A percentile compares a stretch with the other conserved stretches of the same genome.
These are phyloP conservation scores for Chaetomium strumarium DNA, from an alignment of 2,329 filamentous ascomycete species.

Conservation along the genomic window DNA sequence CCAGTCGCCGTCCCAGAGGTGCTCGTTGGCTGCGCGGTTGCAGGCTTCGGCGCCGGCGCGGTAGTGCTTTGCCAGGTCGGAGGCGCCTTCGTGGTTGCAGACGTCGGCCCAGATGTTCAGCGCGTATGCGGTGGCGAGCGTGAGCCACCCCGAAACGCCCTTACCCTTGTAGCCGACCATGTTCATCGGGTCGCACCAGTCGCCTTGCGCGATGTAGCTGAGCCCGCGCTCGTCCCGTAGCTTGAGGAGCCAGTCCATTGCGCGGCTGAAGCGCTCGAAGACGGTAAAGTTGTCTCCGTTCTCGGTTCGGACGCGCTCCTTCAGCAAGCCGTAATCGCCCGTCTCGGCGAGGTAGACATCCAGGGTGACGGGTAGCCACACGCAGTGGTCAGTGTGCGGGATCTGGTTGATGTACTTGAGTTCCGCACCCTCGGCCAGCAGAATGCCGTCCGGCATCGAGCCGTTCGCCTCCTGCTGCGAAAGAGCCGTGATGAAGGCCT, in stretches of 20 bases:
- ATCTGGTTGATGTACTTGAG: constrained; percentile 57
- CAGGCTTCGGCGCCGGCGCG: constrained; percentile 39
- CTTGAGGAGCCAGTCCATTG: constrained; percentile 51
- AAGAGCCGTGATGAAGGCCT: constrained; percentile 44
- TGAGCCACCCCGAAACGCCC: constrained; percentile 54
- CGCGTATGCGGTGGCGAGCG: constrained; percentile 48
- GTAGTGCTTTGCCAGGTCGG: constrained; percentile 39
- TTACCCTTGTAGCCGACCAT: constrained; percentile 56
- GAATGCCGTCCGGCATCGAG: constrained; percentile 53
- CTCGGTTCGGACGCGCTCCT: constrained; percentile 37
- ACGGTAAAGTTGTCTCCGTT: constrained; percentile 44
- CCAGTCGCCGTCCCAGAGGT: constrained; percentile 53
- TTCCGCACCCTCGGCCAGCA: constrained; percentile 47
- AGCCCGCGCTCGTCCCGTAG: constrained; percentile 48
- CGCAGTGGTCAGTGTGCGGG: constrained; percentile 55
- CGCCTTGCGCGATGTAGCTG: constrained; percentile 53
- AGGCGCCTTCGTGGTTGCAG: constrained; percentile 40
- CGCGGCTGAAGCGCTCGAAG: constrained; percentile 49
- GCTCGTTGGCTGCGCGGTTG: constrained; percentile 44
- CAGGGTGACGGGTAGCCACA: constrained; percentile 51
- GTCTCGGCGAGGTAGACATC: constrained; percentile 52
- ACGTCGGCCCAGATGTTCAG: constrained; percentile 48
- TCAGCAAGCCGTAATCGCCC: constrained; percentile 45
- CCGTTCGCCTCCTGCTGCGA: constrained; percentile 49
- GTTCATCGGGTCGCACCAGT: constrained; percentile 58